Base-by-base conservation (phyloP, 108 stramenopile species). In the Fistulifera solaris region DNA sequence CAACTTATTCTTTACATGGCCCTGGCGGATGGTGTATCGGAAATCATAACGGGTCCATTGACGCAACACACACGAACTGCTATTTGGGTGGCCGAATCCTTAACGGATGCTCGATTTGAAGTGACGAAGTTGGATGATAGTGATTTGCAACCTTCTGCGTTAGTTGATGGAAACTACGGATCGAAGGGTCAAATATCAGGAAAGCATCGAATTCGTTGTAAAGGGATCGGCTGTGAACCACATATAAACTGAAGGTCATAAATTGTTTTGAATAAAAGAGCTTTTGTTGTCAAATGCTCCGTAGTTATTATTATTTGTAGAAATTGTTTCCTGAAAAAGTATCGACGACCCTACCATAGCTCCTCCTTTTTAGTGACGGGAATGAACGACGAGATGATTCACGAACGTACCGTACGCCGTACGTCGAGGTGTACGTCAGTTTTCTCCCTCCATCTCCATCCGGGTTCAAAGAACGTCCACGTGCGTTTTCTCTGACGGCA, bases 1-100 rank as follows among this genome's bases (percentile, higher is more conserved):
- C 82, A 84, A 46, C 57, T 84, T 24, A 76, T 84, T 22, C 25
- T 79, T 10, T 84, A 65, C 61, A 84, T 84, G 82, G 82, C 82
- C 16, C 48, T 84, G 31, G 82, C 78, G 0, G 39, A 71, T 18
- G 78, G 78, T 3, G 65, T n/a, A 8, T 79, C 77, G 17, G 70
- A 77, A 67, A 48, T 84, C 0, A 18, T 79, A 6, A 74, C 78
- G 2, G 77, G 76, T 23, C 62, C 61, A 11, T 26, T 84, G 56
- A 84, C 82, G 18, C 54, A 61, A 38, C 82, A 84, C 51, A 84
- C 82, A 23, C 66, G 58, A 68, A 80, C 77, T 14, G 78, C 82
- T 11, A 84, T 84, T 58, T 59, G 48, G 64, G 45, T 74, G 27
- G 82, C 82, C 12, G 65, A 73, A 51, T 56, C 58, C 41, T 48